phyloP scores from a whole-genome alignment of 805 yeast species.

The Nakazawaea wyomingensis region DNA sequence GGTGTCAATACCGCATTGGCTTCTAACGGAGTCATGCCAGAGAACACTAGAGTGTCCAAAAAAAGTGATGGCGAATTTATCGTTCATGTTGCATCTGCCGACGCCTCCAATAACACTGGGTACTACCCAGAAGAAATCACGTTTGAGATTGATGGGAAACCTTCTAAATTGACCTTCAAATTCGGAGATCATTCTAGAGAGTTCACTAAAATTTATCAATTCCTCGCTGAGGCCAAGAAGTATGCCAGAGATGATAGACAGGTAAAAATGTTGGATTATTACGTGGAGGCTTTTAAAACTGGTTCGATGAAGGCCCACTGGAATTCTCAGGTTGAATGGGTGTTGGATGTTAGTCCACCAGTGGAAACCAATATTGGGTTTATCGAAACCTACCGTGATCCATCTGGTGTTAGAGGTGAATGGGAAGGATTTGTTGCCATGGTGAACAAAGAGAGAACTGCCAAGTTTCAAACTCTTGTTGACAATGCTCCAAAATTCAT shows the following conservation, averaged over 20 bases:
- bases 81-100: conserved; percentile 67
- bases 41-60: conserved; percentile 74
- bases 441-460: conserved; percentile 83
- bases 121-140: conserved; percentile 44
- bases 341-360: conserved; percentile 75
- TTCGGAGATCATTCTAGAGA: conserved; percentile 78
- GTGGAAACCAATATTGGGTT: conserved; percentile 84
- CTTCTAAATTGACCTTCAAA: conserved; percentile 41
- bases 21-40: conserved; percentile 60
- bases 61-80: conserved; percentile 39
- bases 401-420: conserved; percentile 87
- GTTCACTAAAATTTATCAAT: conserved; percentile 52
- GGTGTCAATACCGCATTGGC: conserved; percentile 65
- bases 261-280: conserved; percentile 55
- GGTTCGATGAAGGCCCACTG: conserved; percentile 86
- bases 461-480: conserved; percentile 69
- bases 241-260: conserved; percentile 74
- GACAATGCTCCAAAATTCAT: conserved; percentile 61
- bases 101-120: conserved; percentile 40
- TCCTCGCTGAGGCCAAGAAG: conserved; percentile 51
- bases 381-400: conserved; percentile 90
- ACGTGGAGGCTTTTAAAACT: conserved; percentile 65
- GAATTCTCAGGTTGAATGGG: conserved; percentile 82
- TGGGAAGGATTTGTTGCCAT: conserved; percentile 91
- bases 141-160: conserved; percentile 34